phyloP scores from a whole-genome alignment of 176 grass and related monocot genomes.

The Stipa capillata region DNA sequence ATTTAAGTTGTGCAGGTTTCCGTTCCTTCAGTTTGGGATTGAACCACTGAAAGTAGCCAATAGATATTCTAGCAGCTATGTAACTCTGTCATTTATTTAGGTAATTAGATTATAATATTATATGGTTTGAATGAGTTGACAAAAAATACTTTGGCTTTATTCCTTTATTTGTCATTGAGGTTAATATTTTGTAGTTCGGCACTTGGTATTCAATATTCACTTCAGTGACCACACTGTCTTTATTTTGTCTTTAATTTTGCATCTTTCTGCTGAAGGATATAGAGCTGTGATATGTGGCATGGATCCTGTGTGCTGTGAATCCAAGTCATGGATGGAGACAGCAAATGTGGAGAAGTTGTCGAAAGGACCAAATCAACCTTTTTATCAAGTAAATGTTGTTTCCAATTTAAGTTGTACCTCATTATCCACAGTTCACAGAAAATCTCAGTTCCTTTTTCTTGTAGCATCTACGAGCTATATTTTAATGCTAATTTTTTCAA shows the following conservation, averaged over 20 bases:
- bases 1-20: not conserved
- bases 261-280: constrained; percentile 73
- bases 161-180: not conserved
- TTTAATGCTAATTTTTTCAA: not conserved
- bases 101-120: not conserved
- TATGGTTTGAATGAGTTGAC: not conserved
- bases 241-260: constrained; percentile 10
- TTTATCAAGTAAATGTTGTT: constrained; percentile 73
- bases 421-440: no score
- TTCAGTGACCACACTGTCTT: not conserved
- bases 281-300: constrained; percentile 97
- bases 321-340: constrained; percentile 93
- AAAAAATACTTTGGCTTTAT: not conserved
- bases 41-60: not conserved
- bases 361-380: constrained; percentile 87
- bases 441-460: not conserved
- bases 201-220: not conserved
- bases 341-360: constrained; percentile 72
- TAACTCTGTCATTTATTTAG: not conserved
- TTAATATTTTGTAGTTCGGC: constrained; percentile 2
- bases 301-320: constrained; percentile 94
- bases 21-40: not conserved
- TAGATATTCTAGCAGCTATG: not conserved
- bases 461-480: not conserved
- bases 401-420: not conserved